Percentiles rank a stretch among this genome's conserved stretches.
Evolutionary conservation across 306 rosid species (phyloP).

Genomic region (Trifolium fragiferum): DNA sequence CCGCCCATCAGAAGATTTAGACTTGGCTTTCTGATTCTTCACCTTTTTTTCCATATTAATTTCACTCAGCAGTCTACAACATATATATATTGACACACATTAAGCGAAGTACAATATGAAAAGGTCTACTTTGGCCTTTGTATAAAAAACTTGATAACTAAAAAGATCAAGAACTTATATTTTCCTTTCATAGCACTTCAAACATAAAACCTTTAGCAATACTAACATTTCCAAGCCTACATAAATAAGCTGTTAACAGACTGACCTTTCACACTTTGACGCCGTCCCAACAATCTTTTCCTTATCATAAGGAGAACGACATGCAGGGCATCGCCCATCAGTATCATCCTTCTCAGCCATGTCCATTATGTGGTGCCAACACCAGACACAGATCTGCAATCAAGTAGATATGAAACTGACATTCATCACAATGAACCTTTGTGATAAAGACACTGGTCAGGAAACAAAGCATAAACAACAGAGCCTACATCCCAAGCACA

Average conservation of each 20-base stretch:
- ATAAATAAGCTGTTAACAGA: conserved; percentile 31
- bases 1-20: conserved; percentile 87
- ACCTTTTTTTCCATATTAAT: conserved; percentile 73
- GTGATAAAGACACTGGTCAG: conserved; percentile 16
- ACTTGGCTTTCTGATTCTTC: conserved; percentile 80
- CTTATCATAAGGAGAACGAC: conserved; percentile 93
- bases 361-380: conserved; percentile 98
- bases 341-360: conserved; percentile 99
- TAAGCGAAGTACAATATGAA: conserved; percentile 25
- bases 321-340: conserved; percentile 96
- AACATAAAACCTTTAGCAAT: background rate
- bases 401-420: conserved; percentile 34
- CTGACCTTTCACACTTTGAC: conserved; percentile 79
- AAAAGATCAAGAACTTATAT: background rate
- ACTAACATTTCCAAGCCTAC: background rate
- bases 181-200: conserved; percentile 12
- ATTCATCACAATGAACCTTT: conserved; percentile 29
- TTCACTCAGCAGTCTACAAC: conserved; percentile 71
- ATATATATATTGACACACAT: background rate
- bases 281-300: conserved; percentile 96
- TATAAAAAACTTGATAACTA: background rate
- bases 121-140: background rate
- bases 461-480: conserved; percentile 23
- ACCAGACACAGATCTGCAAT: conserved; percentile 97
- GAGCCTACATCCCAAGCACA: conserved; percentile 22